phyloP scores from a whole-genome alignment of 2,329 filamentous ascomycete genomes.

The Pyrenophora teres region DNA sequence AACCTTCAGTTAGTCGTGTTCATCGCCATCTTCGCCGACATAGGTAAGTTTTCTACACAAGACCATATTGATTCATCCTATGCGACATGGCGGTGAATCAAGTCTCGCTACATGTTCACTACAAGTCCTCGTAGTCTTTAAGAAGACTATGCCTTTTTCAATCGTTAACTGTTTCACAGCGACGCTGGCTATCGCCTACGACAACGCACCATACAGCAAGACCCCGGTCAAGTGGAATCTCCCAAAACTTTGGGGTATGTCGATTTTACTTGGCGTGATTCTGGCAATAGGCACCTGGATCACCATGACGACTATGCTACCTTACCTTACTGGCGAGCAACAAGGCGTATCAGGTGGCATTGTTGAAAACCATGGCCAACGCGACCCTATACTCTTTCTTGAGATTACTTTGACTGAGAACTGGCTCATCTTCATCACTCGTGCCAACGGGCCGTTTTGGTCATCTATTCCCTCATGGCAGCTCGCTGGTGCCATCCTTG shows the following conservation, averaged over 20 bases:
- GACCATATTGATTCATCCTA: too few relatives aligned
- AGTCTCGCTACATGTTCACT: too few relatives aligned
- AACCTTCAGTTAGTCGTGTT: conserved; percentile 90
- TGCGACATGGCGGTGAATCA: too few relatives aligned
- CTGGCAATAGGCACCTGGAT: conserved; percentile 87
- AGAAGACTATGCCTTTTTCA: too few relatives aligned
- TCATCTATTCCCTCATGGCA: conserved; percentile 88
- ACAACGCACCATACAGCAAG: conserved; percentile 86
- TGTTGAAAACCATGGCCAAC: conserved; percentile 83
- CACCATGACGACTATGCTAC: conserved; percentile 82
- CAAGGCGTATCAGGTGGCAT: conserved; percentile 75
- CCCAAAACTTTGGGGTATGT: conserved; percentile 93
- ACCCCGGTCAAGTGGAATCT: conserved; percentile 93
- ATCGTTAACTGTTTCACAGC: conserved; percentile 49
- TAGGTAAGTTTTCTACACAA: conserved; percentile 44
- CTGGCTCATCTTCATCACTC: conserved; percentile 96
- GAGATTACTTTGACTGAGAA: conserved; percentile 91
- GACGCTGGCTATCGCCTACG: conserved; percentile 89
- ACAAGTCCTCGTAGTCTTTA: too few relatives aligned
- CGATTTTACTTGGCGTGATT: conserved; percentile 78
- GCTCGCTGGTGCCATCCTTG: conserved; percentile 73
- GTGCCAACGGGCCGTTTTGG: conserved; percentile 92
- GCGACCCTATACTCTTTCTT: conserved; percentile 84
- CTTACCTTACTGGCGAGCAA: conserved; percentile 41
- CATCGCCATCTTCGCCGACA: conserved; percentile 92